Percentiles rank a stretch among this genome's conserved stretches.
phyloP scores from a whole-genome alignment of 192 early-diverging fungal species.

The Nowakowskiella sp. region DNA sequence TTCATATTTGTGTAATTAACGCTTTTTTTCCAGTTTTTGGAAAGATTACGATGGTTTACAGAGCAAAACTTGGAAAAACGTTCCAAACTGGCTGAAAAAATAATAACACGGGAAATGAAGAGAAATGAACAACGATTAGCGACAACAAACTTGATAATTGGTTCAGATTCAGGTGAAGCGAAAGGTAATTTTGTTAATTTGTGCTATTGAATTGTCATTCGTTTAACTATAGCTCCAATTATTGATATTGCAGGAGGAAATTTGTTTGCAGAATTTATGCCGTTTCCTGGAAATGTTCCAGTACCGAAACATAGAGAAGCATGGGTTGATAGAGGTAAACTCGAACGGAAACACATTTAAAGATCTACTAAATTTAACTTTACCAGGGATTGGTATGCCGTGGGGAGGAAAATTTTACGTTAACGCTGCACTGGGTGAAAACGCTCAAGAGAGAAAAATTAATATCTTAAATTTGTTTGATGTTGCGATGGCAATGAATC shows the following conservation, averaged over 20 bases:
- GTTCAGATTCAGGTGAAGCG: conserved; percentile 25
- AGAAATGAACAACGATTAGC: conserved; percentile 42
- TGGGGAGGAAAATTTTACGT: conserved; percentile 28
- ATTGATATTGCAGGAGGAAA: neutral
- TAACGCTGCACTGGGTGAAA: neutral
- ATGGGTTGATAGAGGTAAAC: conserved; percentile 35
- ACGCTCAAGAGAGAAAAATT: conserved; percentile 7
- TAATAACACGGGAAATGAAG: conserved; percentile 21
- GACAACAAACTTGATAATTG: neutral
- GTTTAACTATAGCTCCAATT: neutral
- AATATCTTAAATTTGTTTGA: conserved; percentile 52
- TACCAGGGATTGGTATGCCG: conserved; percentile 28
- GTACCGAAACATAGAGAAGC: conserved; percentile 16
- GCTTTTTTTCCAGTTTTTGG: conserved; percentile 32
- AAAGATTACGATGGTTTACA: conserved; percentile 42
- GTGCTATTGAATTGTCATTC: conserved; percentile 2
- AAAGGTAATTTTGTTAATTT: conserved; percentile 3
- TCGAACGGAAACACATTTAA: neutral
- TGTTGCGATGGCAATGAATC: conserved; percentile 25
- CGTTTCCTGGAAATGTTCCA: conserved; percentile 39
- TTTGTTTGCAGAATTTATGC: conserved; percentile 42
- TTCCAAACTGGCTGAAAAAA: conserved; percentile 20
- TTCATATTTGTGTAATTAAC: conserved; percentile 7
- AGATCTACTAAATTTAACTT: conserved; percentile 9
- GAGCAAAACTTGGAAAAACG: conserved; percentile 30